Evolutionary conservation across 495 filamentous ascomycete genomes (phyloP).

Genomic region (Hypoxylon cercidicola): DNA sequence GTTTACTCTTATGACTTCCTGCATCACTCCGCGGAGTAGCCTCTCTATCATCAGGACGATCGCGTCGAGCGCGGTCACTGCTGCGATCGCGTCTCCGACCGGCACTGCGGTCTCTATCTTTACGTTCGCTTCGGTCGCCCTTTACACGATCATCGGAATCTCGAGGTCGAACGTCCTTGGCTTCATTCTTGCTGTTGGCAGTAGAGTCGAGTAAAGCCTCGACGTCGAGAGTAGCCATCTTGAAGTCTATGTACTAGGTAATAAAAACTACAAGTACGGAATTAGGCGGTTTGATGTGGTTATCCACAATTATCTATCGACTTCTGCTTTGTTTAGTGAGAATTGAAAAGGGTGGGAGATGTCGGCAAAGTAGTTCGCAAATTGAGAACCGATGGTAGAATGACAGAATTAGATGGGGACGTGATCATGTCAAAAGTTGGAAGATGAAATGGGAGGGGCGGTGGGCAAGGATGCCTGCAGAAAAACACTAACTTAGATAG

Average conservation of each 20-base stretch:
- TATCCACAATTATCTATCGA: background rate
- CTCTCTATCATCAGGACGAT: slow-evolving; percentile 58
- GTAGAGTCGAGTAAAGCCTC: slow-evolving; percentile 94
- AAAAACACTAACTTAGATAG: slow-evolving; percentile 16
- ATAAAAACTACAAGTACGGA: background rate
- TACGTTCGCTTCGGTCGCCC: slow-evolving; percentile 45
- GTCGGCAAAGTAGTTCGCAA: slow-evolving; percentile 5
- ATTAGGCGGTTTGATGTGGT: slow-evolving; percentile 6
- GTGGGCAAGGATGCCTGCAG: slow-evolving; percentile 26
- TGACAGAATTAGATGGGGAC: slow-evolving; percentile 11
- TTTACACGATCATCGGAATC: slow-evolving; percentile 44
- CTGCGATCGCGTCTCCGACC: slow-evolving; percentile 75
- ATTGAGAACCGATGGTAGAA: slow-evolving; percentile 15
- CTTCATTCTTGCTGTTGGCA: slow-evolving; percentile 65
- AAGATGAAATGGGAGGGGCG: slow-evolving; percentile 30
- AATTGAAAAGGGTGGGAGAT: background rate
- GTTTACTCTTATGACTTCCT: slow-evolving; percentile 86
- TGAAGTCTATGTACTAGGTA: slow-evolving; percentile 42
- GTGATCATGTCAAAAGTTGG: background rate
- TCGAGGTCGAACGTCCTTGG: slow-evolving; percentile 56
- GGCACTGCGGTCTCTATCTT: slow-evolving; percentile 60
- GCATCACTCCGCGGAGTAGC: slow-evolving; percentile 81
- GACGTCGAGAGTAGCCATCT: slow-evolving; percentile 91
- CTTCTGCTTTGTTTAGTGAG: background rate
- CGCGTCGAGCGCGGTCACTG: slow-evolving; percentile 56